Percentiles rank a stretch among this genome's conserved stretches.
Conservation (phyloP, 2,329 filamentous ascomycete species). For the Tolypocladium amazonense region DNA sequence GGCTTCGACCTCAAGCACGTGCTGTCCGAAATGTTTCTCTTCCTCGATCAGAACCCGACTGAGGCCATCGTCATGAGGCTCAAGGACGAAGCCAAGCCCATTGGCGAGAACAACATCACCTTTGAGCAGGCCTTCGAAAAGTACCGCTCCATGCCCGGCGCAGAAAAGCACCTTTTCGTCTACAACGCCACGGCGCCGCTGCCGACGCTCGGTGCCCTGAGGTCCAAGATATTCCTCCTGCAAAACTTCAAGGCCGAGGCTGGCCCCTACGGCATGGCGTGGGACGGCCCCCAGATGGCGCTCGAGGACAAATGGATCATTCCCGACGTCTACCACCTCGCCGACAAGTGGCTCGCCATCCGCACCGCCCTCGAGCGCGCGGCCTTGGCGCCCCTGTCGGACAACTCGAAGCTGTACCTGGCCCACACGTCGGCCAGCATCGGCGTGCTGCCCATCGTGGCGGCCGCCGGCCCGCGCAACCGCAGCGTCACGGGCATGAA, state of each 20-base stretch:
- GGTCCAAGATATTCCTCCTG: conserved; percentile 34
- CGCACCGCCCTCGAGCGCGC: conserved; percentile 27
- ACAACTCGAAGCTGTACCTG: conserved; percentile 29
- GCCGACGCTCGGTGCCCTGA: conserved; percentile 33
- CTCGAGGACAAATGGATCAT: conserved; percentile 39
- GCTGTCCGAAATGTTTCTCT: conserved; percentile 30
- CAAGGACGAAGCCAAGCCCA: conserved; percentile 32
- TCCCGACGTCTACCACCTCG: conserved; percentile 27
- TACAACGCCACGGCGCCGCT: conserved; percentile 20
- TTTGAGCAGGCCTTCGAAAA: conserved; percentile 35
- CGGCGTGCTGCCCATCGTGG: conserved; percentile 37
- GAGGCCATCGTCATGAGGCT: conserved; percentile 39
- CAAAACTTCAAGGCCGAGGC: conserved; percentile 30
- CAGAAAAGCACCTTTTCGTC: conserved; percentile 23
- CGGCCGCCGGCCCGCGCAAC: conserved; percentile 34
- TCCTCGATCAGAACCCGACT: conserved; percentile 31
- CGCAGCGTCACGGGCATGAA: conserved; percentile 35
- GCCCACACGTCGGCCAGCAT: conserved; percentile 37
- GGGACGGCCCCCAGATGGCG: conserved; percentile 31
- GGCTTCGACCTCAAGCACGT: conserved; percentile 33
- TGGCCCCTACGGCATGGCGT: conserved; percentile 30
- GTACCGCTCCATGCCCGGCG: conserved; percentile 25
- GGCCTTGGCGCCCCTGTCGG: conserved; percentile 12
- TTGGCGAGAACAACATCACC: conserved; percentile 23
- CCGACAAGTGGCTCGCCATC: conserved; percentile 36